Evolutionary conservation across 495 filamentous ascomycete species (phyloP), one percentile per base, ranked within the genome.

Genomic region (Penicillium odoratum): DNA sequence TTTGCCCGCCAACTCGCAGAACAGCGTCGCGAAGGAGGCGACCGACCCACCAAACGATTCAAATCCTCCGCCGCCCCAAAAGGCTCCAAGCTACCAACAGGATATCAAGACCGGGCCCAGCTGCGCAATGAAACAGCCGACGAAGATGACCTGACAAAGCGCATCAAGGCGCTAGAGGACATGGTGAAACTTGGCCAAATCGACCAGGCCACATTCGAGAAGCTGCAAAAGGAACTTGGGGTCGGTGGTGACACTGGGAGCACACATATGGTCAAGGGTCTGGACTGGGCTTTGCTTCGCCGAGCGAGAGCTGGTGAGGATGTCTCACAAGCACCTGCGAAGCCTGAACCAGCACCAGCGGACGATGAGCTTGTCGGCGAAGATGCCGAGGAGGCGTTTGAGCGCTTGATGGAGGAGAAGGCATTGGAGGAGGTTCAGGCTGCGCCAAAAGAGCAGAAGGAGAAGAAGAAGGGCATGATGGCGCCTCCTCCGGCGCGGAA

Each of bases 1-100:
- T 97, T 97, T 65, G 85, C 88, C 7, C 88, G 86, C 46, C 94
- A 97, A 74, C 78, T 97, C 25, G 88, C 89, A 46, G 93, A 97
- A 54, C 85, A 86, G 50, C 85, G 88, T 45, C 78, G 78, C 51
- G 76, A 82, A 48, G 56, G 63, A 16, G 69, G 65, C n/a, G 69
- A 78, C 47, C 80, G 76, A 57, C 73, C 72, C 36, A 63, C 65
- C 9, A 90, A 82, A 77, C 84, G 88, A 69, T 95, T 93, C 80
- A 85, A 86, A 60, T 87, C 88, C 21, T 85, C 86, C 1, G 88
- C 86, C 9, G 88, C 87, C 3, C 94, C 94, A 0, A 94, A 94
- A 69, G 94, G 95, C 28, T 85, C 83, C 53, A 92, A 87, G 62
- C 72, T 96, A 25, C 85, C 87, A 6, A 67, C 83, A 18, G 94